Evolutionary conservation across 2,329 filamentous ascomycete genomes (phyloP).

Genomic region (Colletotrichum plurivorum): DNA sequence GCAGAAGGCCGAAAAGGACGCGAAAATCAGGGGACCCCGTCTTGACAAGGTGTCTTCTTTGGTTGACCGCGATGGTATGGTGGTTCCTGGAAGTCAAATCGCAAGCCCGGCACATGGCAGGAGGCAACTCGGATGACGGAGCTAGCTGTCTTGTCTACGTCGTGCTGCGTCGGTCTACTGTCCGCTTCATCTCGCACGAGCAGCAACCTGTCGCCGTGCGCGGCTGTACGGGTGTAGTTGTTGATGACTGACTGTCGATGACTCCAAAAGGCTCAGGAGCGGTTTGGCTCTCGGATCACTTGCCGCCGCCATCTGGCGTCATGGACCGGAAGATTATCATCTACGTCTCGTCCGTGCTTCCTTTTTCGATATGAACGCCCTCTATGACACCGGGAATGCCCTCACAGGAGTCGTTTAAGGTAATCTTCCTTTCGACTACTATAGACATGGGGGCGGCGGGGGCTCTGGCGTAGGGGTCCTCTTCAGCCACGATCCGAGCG

Average conservation of each 20-base stretch:
- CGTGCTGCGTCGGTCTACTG: not conserved
- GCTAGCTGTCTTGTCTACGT: not conserved
- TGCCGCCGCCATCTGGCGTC: conserved; percentile 14
- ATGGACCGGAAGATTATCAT: conserved; percentile 14
- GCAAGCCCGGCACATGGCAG: conserved; percentile 5
- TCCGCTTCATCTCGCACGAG: conserved; percentile 27
- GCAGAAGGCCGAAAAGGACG: not conserved
- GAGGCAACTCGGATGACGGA: conserved; percentile 24
- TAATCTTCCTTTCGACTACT: not conserved
- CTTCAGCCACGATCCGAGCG: conserved; percentile 35
- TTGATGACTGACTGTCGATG: too few relatives aligned
- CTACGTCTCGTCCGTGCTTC: conserved; percentile 6
- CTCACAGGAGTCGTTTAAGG: not conserved
- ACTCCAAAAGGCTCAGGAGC: not conserved
- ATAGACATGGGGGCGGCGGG: conserved; percentile 28
- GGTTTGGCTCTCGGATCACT: conserved; percentile 14
- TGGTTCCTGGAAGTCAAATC: conserved; percentile 31
- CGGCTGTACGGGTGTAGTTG: too few relatives aligned
- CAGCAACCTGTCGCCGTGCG: too few relatives aligned
- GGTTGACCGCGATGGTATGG: conserved; percentile 20
- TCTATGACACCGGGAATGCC: not conserved
- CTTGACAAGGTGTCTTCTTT: conserved; percentile 1
- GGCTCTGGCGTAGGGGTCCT: conserved; percentile 27
- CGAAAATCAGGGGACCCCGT: conserved; percentile 15
- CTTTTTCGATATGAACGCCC: not conserved